phyloP scores from a whole-genome alignment of 2,329 filamentous ascomycete species.

The Alternaria viburni region DNA sequence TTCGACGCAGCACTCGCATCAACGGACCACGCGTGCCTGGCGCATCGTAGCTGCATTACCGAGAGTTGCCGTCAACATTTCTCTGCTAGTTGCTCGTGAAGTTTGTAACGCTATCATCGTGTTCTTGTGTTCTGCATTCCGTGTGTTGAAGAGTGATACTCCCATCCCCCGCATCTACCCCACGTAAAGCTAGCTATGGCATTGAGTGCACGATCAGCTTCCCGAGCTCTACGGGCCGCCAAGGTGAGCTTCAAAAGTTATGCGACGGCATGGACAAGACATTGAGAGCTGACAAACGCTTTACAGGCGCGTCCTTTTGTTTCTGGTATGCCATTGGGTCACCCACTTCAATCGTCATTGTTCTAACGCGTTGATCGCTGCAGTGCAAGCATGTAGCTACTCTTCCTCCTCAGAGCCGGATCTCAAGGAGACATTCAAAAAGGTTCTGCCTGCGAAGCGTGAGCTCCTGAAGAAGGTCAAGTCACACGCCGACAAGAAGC shows the following conservation, averaged over 20 bases:
- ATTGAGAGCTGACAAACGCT: conserved; percentile 19
- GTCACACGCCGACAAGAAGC: conserved; percentile 77
- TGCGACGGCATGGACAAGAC: background rate
- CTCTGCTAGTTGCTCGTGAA: conserved; percentile 10
- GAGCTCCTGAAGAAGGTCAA: conserved; percentile 96
- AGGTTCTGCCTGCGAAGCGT: conserved; percentile 87
- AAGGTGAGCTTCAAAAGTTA: conserved; percentile 58
- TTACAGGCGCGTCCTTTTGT: conserved; percentile 40
- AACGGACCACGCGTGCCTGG: conserved; percentile 28
- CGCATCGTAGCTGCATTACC: conserved; percentile 27
- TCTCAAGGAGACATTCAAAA: conserved; percentile 84
- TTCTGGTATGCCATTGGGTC: conserved; percentile 45
- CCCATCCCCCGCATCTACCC: conserved; percentile 36
- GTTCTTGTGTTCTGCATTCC: conserved; percentile 1
- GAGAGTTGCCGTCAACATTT: conserved; percentile 39
- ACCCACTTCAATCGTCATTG: background rate
- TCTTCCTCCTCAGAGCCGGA: conserved; percentile 80
- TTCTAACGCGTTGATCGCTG: conserved; percentile 19
- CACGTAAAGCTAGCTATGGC: conserved; percentile 60
- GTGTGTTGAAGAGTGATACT: conserved; percentile 19
- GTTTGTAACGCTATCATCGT: conserved; percentile 3
- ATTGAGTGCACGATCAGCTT: conserved; percentile 66
- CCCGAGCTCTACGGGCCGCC: conserved; percentile 67
- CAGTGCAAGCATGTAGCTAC: conserved; percentile 64
- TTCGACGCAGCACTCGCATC: conserved; percentile 36